Evolutionary conservation across 306 rosid species (phyloP).

Genomic region (Ochetophila trinervis): DNA sequence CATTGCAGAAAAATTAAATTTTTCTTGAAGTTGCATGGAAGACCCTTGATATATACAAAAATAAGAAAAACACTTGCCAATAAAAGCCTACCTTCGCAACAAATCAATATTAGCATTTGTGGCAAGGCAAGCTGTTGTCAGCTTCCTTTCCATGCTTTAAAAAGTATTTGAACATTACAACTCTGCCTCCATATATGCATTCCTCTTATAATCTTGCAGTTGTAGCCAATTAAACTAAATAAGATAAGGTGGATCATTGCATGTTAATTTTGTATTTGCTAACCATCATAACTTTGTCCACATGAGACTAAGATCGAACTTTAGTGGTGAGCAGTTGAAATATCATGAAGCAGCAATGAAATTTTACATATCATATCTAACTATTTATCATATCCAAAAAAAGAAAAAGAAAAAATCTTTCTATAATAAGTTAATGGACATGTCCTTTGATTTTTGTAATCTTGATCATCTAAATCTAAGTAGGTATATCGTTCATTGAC

Average conservation of each 20-base stretch:
- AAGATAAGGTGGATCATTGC: neutral
- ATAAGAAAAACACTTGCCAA: neutral
- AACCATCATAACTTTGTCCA: too few species aligned
- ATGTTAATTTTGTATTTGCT: too few species aligned
- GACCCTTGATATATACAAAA: neutral
- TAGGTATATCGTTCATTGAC: neutral
- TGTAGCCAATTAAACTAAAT: constrained; percentile 27
- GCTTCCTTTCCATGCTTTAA: constrained; percentile 85
- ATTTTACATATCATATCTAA: neutral
- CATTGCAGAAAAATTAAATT: neutral
- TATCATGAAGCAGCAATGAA: neutral
- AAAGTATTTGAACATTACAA: constrained; percentile 66
- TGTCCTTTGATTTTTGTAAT: neutral
- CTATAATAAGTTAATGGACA: neutral
- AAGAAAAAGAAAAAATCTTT: too few species aligned
- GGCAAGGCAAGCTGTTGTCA: constrained; percentile 87
- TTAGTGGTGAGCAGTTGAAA: too few species aligned
- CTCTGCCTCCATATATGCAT: constrained; percentile 88
- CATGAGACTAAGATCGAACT: too few species aligned
- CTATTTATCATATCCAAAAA: too few species aligned
- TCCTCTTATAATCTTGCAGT: constrained; percentile 75
- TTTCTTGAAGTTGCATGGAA: neutral
- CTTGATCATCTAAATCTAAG: neutral
- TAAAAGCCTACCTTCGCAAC: constrained; percentile 61
- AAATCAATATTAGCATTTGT: constrained; percentile 67